phyloP scores from a whole-genome alignment of 768 basidiomycete genomes.

The Rhodotorula kratochvilovae region DNA sequence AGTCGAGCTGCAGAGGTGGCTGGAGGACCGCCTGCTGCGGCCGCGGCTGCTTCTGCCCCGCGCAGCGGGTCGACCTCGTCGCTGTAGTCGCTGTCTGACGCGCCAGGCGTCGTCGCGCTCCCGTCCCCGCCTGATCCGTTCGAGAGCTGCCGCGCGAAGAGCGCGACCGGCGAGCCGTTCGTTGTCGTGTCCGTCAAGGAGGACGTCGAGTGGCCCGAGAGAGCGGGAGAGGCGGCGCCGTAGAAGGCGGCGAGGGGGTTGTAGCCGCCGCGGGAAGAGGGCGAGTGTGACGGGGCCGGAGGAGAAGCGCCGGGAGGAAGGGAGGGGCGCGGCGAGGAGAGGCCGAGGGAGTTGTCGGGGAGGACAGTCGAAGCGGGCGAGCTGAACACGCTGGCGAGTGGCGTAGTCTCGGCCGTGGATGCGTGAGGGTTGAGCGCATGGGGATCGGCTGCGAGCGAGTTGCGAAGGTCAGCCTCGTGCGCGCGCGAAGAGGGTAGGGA shows the following conservation, averaged over 20 bases:
- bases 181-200: background rate
- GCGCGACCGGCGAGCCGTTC: background rate
- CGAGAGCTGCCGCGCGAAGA: background rate
- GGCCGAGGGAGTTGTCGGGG: background rate
- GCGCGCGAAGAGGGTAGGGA: too few species aligned
- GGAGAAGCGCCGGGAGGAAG: background rate
- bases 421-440: too few species aligned
- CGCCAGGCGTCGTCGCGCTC: background rate
- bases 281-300: background rate
- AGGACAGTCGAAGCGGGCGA: background rate
- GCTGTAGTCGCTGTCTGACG: background rate
- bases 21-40: background rate
- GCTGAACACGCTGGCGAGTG: too few species aligned
- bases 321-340: background rate
- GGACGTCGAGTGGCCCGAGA: background rate
- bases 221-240: background rate
- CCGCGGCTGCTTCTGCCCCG: background rate
- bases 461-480: too few species aligned
- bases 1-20: background rate
- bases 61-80: too few species aligned
- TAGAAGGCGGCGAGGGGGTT: constrained; percentile 4
- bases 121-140: background rate
- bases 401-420: too few species aligned
- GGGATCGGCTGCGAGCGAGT: too few species aligned
- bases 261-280: background rate